Percentiles rank a stretch among this genome's conserved stretches.
Conservation (phyloP, 140 eudicot genomes). For the Oenanthe javanica region DNA sequence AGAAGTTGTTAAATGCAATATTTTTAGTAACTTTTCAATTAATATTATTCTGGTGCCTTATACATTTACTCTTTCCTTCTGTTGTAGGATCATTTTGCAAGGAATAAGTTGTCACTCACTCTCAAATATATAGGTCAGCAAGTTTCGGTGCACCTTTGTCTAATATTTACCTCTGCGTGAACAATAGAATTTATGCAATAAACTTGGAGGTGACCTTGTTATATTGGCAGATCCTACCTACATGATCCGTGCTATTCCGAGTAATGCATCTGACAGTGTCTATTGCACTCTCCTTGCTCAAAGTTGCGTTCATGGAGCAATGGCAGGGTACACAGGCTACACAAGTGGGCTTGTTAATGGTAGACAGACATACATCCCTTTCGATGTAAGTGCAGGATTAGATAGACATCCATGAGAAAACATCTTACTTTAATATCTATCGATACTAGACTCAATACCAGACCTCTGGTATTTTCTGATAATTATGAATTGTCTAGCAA, state of each 20-base stretch:
- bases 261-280: slow-evolving; percentile 90
- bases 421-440: neutral
- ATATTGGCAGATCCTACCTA: slow-evolving; percentile 76
- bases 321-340: slow-evolving; percentile 91
- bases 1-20: neutral
- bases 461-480: neutral
- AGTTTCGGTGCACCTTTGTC: slow-evolving; percentile 2
- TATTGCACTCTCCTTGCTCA: slow-evolving; percentile 98
- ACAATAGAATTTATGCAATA: slow-evolving; percentile 4
- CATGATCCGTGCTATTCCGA: slow-evolving; percentile 94
- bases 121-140: slow-evolving; percentile 76
- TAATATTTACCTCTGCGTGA: neutral
- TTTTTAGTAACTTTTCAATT: neutral
- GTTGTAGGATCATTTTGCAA: slow-evolving; percentile 69
- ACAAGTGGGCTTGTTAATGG: slow-evolving; percentile 88
- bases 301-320: slow-evolving; percentile 94
- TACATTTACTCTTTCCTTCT: slow-evolving; percentile 3
- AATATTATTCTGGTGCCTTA: slow-evolving; percentile 1
- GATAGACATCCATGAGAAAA: slow-evolving; percentile 8
- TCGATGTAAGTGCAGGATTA: slow-evolving; percentile 44
- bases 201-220: slow-evolving; percentile 13
- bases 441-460: neutral
- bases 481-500: neutral
- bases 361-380: slow-evolving; percentile 84
- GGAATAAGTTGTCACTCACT: slow-evolving; percentile 32